Percentiles rank a stretch among this genome's conserved stretches.
Conservation (phyloP, 108 stramenopile species). For the Fistulifera solaris region DNA sequence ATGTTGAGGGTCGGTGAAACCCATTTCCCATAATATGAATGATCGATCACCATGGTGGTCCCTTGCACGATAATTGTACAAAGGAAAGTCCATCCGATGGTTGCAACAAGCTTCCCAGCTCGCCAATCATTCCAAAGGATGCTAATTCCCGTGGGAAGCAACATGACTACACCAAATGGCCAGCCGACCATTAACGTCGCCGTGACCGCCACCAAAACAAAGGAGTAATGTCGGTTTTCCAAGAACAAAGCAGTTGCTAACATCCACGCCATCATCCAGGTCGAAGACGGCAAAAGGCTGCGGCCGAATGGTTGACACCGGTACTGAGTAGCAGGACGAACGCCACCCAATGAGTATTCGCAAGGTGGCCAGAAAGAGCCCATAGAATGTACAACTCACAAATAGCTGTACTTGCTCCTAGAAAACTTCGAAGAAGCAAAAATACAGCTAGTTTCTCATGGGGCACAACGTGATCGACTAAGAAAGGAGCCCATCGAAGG, state of each 20-base stretch:
- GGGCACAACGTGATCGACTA: background rate
- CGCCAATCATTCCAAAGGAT: conserved; percentile 29
- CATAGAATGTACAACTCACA: conserved; percentile 24
- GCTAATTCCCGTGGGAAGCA: conserved; percentile 79
- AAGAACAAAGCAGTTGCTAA: conserved; percentile 35
- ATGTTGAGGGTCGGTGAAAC: conserved; percentile 70
- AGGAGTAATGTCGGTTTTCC: conserved; percentile 19
- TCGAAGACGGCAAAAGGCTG: conserved; percentile 9
- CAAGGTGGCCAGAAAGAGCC: conserved; percentile 36
- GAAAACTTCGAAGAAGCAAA: conserved; percentile 26
- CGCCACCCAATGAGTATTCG: conserved; percentile 40
- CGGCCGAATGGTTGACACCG: conserved; percentile 10
- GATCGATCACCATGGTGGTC: conserved; percentile 53
- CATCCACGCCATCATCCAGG: conserved; percentile 67
- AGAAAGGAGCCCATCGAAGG: background rate
- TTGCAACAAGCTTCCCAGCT: conserved; percentile 1
- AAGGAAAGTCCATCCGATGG: conserved; percentile 5
- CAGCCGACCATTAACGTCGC: conserved; percentile 85
- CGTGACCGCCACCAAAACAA: conserved; percentile 56
- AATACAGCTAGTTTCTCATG: conserved; percentile 35
- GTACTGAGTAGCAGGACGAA: conserved; percentile 46
- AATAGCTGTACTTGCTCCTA: conserved; percentile 30
- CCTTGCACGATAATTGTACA: conserved; percentile 35
- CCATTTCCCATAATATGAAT: conserved; percentile 41
- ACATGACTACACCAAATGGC: conserved; percentile 94